Evolutionary conservation across 2,329 filamentous ascomycete genomes (phyloP).

Genomic region (Plectosphaerella plurivora): DNA sequence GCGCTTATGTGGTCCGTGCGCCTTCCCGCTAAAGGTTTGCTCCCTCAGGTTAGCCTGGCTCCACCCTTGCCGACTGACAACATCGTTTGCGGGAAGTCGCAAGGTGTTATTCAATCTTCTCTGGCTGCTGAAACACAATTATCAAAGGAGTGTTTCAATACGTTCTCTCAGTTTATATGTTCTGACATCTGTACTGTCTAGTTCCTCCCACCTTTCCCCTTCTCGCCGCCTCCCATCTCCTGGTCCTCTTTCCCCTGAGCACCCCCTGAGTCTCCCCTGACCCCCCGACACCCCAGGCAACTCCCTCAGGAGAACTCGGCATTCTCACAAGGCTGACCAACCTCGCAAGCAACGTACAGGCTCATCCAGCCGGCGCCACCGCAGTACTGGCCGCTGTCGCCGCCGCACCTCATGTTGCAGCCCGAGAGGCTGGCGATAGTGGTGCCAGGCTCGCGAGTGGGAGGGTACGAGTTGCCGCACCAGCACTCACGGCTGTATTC

Average conservation of each 20-base stretch:
- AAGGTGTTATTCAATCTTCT: no score
- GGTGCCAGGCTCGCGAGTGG: slow-evolving; percentile 15
- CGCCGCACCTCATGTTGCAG: slow-evolving; percentile 28
- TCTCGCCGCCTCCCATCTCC: background rate
- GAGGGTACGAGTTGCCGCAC: slow-evolving; percentile 24
- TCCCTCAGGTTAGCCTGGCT: no score
- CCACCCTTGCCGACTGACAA: no score
- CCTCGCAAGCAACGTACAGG: slow-evolving; percentile 20
- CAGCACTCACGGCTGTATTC: slow-evolving; percentile 32
- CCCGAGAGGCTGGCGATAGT: slow-evolving; percentile 16
- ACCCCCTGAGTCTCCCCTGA: background rate
- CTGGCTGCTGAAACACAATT: no score
- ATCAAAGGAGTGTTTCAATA: no score
- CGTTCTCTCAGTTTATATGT: no score
- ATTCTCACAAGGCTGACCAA: slow-evolving; percentile 15
- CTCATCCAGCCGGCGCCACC: slow-evolving; percentile 23
- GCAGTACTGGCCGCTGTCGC: slow-evolving; percentile 23
- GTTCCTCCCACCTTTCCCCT: no score
- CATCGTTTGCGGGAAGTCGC: no score
- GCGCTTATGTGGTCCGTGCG: no score
- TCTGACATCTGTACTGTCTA: no score
- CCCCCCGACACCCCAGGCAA: background rate
- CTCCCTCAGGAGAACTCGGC: slow-evolving; percentile 9
- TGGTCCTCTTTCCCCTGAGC: background rate
- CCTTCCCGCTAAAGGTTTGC: no score